phyloP scores from a whole-genome alignment of 2,329 filamentous ascomycete genomes.

The Fusarium liriodendri region DNA sequence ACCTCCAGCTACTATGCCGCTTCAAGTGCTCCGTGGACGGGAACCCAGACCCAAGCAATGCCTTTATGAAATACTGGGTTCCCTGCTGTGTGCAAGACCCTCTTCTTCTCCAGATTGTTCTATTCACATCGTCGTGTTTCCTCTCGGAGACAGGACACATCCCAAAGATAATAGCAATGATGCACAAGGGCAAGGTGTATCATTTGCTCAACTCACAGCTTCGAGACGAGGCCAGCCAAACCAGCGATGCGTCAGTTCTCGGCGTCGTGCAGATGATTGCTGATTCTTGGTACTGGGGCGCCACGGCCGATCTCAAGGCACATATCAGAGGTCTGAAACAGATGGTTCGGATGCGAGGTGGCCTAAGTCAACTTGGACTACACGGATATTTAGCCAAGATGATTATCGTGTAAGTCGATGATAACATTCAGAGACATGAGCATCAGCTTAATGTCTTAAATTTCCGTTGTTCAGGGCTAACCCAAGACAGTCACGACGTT shows the following conservation, averaged over 20 bases:
- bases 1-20: slow-evolving; percentile 60
- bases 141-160: slow-evolving; percentile 61
- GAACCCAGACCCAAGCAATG: slow-evolving; percentile 56
- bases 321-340: slow-evolving; percentile 60
- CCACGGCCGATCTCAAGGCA: slow-evolving; percentile 55
- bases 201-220: slow-evolving; percentile 61
- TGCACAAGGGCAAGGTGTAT: slow-evolving; percentile 57
- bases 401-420: slow-evolving; percentile 57
- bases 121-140: slow-evolving; percentile 64
- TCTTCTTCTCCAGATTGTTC: slow-evolving; percentile 59
- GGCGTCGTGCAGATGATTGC: slow-evolving; percentile 61
- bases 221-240: slow-evolving; percentile 47
- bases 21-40: slow-evolving; percentile 64
- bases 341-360: slow-evolving; percentile 61
- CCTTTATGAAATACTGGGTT: slow-evolving; percentile 60
- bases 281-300: slow-evolving; percentile 67
- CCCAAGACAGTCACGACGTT: slow-evolving; percentile 54
- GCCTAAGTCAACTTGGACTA: slow-evolving; percentile 58
- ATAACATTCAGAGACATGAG: not conserved
- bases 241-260: slow-evolving; percentile 59
- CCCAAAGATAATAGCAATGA: slow-evolving; percentile 55
- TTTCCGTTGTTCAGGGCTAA: slow-evolving; percentile 19
- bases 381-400: slow-evolving; percentile 61
- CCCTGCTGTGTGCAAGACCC: slow-evolving; percentile 62
- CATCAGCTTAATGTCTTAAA: not conserved